Base-by-base conservation (phyloP, 352 stramenopile genomes). In the Pythium sukuiense region DNA sequence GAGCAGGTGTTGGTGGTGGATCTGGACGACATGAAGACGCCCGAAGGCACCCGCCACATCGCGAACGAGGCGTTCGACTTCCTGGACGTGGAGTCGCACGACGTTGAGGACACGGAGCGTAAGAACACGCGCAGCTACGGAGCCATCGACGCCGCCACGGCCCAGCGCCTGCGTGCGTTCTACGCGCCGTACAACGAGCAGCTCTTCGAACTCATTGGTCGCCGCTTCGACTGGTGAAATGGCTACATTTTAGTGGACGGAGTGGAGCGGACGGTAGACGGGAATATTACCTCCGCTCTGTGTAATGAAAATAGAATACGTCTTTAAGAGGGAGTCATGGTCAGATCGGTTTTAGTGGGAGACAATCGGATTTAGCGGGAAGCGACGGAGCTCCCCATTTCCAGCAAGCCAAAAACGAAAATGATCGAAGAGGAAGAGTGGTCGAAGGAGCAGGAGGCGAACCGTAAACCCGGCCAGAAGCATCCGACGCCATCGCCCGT, bases 371-470 rank as follows among this genome's bases (percentile, higher is more conserved):
- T 5, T 13, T 37, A 32, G 39, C n/a, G 30, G 13, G 12, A 35
- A 35, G 18, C 39, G n/a, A 20, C 16, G n/a, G 45, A 52, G 45
- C 45, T 52, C 45, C 20, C 45, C 45, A 29, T 52, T 52, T 9
- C 45, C 3, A 39, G 50, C 53, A 12, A 55, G 55, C 39, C 29
- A 63, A 49, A 14, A 58, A 32, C 24, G 13, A 57, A 69, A n/a
- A 90, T 90, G 84, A 89, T 88, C 57, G 84, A 91, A 49, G 87
- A 93, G 46, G 87, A 95, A 45, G 87, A 95, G 46, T 95, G 87
- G 87, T 93, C 87, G 6, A 95, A 95, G 72, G 87, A 95, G 78
- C 87, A 87, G 65, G 87, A 95, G 69, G 87, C 83, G 46, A 95
- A 95, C 77, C 85, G 87, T 52, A 95, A 95, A 73, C 87, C 87